These are phyloP conservation scores for Kitagawia praeruptora DNA, from an alignment of 129 eudicot species.

Conservation along the genomic window DNA sequence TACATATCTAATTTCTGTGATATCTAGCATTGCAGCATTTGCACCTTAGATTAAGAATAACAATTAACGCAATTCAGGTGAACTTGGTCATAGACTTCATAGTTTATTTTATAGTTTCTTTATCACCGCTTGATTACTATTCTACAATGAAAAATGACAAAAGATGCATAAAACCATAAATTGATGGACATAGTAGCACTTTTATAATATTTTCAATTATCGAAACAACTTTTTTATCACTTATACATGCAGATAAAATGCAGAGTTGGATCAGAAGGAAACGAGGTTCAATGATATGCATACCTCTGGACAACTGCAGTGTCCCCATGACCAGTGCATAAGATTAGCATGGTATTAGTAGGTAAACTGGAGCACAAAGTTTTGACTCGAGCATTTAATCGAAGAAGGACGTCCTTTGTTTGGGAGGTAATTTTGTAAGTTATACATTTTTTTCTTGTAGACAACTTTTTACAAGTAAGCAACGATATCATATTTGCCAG, in stretches of 20 bases:
- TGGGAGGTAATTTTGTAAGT: constrained; percentile 51
- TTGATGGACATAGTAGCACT: not conserved
- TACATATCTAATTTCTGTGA: not conserved
- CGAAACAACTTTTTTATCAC: not conserved
- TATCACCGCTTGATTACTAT: not conserved
- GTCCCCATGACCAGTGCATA: constrained; percentile 97
- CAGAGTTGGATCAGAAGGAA: not conserved
- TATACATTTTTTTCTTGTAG: constrained; percentile 38
- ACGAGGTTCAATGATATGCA: not conserved
- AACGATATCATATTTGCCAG: constrained; percentile 81
- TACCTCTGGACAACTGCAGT: constrained; percentile 82
- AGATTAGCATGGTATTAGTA: constrained; percentile 68
- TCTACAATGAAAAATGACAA: not conserved
- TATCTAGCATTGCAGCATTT: not conserved
- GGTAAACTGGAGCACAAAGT: constrained; percentile 55
- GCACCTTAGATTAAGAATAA: not conserved
- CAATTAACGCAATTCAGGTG: not conserved
- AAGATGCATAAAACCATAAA: not conserved
- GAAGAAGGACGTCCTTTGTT: constrained; percentile 56
- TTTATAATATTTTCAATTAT: not conserved
- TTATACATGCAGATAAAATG: not conserved
- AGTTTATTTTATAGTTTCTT: not conserved
- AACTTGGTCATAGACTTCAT: not conserved
- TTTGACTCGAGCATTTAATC: constrained; percentile 50
- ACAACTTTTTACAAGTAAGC: constrained; percentile 53